These are phyloP conservation scores for Schwanniomyces occidentalis DNA, from an alignment of 805 yeast genomes.

Conservation along the genomic window DNA sequence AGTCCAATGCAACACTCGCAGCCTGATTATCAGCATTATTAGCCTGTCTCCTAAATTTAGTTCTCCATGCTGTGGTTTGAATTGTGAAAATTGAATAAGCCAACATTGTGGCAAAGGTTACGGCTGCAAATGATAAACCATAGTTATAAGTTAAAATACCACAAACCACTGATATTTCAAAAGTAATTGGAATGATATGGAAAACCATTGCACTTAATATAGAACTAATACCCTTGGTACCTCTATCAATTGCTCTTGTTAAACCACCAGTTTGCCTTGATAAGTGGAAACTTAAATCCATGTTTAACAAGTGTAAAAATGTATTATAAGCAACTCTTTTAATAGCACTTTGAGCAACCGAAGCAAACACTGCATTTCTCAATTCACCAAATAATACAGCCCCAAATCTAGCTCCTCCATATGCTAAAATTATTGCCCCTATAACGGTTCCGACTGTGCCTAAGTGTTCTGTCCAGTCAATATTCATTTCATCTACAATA, in stretches of 20 bases:
- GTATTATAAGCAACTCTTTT: conserved; percentile 86
- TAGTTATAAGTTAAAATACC: conserved; percentile 92
- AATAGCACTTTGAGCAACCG: conserved; percentile 93
- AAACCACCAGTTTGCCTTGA: conserved; percentile 94
- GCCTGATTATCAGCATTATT: conserved; percentile 93
- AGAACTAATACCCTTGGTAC: conserved; percentile 94
- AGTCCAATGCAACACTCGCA: conserved; percentile 92
- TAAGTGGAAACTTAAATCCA: conserved; percentile 88
- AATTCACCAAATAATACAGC: conserved; percentile 93
- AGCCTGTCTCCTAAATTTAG: conserved; percentile 81
- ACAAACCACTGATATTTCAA: conserved; percentile 90
- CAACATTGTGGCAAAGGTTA: conserved; percentile 85
- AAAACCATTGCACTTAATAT: conserved; percentile 96
- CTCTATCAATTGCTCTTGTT: conserved; percentile 95
- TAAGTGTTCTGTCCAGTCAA: conserved; percentile 71
- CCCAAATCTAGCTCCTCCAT: conserved; percentile 93
- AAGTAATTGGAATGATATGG: conserved; percentile 88
- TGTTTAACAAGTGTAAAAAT: conserved; percentile 74
- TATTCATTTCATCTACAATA: conserved; percentile 89
- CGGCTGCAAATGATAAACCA: conserved; percentile 85
- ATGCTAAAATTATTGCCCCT: conserved; percentile 69
- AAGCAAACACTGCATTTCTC: conserved; percentile 92
- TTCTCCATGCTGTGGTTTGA: conserved; percentile 94
- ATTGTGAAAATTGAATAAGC: conserved; percentile 86
- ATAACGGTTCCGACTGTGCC: conserved; percentile 70